Evolutionary conservation across 768 basidiomycete species (phyloP), one percentile per base, ranked within the genome.

Genomic region (Pisolithus microcarpus): DNA sequence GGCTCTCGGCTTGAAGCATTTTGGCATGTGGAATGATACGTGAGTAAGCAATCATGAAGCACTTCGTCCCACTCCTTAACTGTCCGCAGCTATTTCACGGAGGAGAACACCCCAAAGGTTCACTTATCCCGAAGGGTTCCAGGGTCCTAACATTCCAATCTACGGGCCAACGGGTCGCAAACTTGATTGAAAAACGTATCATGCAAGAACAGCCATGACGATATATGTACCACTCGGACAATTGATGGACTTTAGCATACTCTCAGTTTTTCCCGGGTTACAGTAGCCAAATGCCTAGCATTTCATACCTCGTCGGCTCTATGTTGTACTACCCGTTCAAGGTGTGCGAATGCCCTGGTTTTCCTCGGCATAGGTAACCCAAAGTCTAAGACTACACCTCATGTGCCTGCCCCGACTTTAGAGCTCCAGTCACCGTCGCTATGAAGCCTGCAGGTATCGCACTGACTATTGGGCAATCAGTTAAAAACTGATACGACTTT

Each of bases 61-160:
- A 38, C n/a, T 40, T 4, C 15, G 30, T 54, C 21, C 9, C n/a
- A 18, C 38, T 11, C 9, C 18, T 21, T 18, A 13, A 36, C 16
- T 19, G 24, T 46, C 34, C 54, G 18, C 34, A 63, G 58, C 11
- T 66, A 56, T 48, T 56, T 55, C 46, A 30, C 56, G 7, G 44
- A 70, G 52, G 71, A 67, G 16, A 61, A 71, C 18, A 71, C 81
- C 67, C 68, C 78, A 24, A 19, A 31, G 0, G 80, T 86, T 0
- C 60, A 65, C n/a, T n/a, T 91, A 91, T 58, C 90, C 90, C 0
- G 82, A 90, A 7, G 89, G 87, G 23, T 93, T 93, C 72, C 91
- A 93, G 59, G 82, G 82, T 38, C 73, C 76, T n/a, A 67, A 72
- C 34, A 93, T 93, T 51, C 89, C 89, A 2, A 82, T 86, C 0